Base-by-base conservation (phyloP, 345 rosid species). In the Camelina sativa region DNA sequence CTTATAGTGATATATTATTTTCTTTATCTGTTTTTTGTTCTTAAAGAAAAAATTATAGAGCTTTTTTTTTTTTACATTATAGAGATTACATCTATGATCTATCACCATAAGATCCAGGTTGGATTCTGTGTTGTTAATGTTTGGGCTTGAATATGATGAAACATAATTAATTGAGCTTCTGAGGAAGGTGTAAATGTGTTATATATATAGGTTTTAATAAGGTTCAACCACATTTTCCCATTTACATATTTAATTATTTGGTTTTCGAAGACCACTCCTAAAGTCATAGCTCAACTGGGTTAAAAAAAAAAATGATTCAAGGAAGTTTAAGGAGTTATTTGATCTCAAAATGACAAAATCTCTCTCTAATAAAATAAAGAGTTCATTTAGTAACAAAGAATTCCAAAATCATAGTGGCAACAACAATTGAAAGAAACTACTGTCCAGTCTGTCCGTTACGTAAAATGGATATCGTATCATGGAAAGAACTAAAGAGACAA, bases 101-200 rank as follows among this genome's bases (percentile, higher is more conserved):
- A 28, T 28, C 30, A 34, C 37, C 23, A 6, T 59, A 59, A 35
- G 64, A 59, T 37, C 46, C 64, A 50, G 22, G 23, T 23, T 50
- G 54, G 11, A 50, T 50, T 5, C 8, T 10, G 28, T 37, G 23
- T 35, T 16, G 23, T 35, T 16, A 59, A 35, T 35, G 44, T 59
- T 34, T 59, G 25, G 44, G 63, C n/a, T 10, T 17, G 46, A 37
- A 16, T 51, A 25, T 19, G 28, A 48, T 9, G 23, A 16, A 34
- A 59, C 64, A 59, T 17, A 59, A 59, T 10, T 17, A 59, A 58
- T 59, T 59, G 64, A 59, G 46, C 8, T 37, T 35, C 46, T 37
- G 44, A 59, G 7, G 28, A 59, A 59, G 9, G 63, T 59, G 54
- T 50, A 16, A 50, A 50, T 50, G 54, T 50, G 28, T 35, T 17